Evolutionary conservation across 805 yeast species (phyloP).

Genomic region (Millerago galiae): DNA sequence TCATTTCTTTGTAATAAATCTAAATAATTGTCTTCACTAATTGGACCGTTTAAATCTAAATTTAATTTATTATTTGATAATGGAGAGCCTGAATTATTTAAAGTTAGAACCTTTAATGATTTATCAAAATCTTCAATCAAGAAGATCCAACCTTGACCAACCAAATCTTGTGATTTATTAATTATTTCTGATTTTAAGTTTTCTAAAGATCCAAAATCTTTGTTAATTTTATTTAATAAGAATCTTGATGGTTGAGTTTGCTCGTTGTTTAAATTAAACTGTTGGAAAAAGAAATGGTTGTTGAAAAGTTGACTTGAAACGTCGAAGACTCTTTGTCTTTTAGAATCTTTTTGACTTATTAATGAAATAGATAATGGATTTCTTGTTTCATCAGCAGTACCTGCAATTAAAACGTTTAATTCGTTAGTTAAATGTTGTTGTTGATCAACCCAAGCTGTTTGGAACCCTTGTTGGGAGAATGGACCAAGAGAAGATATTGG

Average conservation of each 20-base stretch:
- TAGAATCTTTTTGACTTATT: conserved; percentile 60
- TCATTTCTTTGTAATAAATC: conserved; percentile 40
- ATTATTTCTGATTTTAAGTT: conserved; percentile 12
- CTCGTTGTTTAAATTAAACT: conserved; percentile 30
- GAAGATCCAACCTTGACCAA: conserved; percentile 72
- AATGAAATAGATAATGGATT: conserved; percentile 64
- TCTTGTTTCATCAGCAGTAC: conserved; percentile 74
- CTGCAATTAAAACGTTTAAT: conserved; percentile 59
- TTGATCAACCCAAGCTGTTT: conserved; percentile 74
- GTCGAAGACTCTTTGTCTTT: conserved; percentile 69
- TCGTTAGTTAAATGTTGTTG: conserved; percentile 61
- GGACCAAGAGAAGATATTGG: conserved; percentile 39
- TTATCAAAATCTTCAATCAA: conserved; percentile 62
- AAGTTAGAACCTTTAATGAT: conserved; percentile 43
- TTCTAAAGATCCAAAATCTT: conserved; percentile 30
- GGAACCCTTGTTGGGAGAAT: conserved; percentile 58
- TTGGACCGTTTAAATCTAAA: conserved; percentile 70
- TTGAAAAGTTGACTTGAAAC: conserved; percentile 88
- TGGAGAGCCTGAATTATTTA: conserved; percentile 76
- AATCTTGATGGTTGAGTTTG: conserved; percentile 30
- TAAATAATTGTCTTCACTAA: conserved; percentile 48
- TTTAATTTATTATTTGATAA: conserved; percentile 64
- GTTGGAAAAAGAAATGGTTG: conserved; percentile 83
- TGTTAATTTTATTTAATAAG: conserved; percentile 29
- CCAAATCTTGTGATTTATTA: conserved; percentile 21